A percentile compares a stretch with the other conserved stretches of the same genome.
Conservation (phyloP, 306 rosid species). For the Casuarina cunninghamiana region DNA sequence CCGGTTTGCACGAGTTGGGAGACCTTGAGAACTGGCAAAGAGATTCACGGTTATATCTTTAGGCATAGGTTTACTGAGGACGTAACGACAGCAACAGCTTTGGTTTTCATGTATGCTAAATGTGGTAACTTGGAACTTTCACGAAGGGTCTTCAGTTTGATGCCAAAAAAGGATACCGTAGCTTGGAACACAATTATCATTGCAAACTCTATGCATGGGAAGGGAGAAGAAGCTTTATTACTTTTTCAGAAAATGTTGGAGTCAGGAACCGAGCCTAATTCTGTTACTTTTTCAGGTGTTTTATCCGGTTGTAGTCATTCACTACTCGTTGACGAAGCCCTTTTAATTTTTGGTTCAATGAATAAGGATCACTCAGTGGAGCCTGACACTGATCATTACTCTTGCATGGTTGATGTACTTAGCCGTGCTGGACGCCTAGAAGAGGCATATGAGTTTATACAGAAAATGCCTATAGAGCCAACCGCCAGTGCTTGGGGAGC, state of each 20-base stretch:
- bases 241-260: conserved; percentile 44
- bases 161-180: conserved; percentile 42
- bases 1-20: conserved; percentile 55
- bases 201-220: conserved; percentile 56
- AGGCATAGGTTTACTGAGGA: conserved; percentile 43
- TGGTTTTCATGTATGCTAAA: conserved; percentile 52
- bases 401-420: conserved; percentile 52
- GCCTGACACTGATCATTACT: conserved; percentile 51
- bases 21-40: conserved; percentile 54
- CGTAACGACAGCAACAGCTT: conserved; percentile 41
- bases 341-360: conserved; percentile 46
- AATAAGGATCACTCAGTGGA: conserved; percentile 42
- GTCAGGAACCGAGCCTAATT: conserved; percentile 44
- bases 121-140: conserved; percentile 56
- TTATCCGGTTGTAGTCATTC: conserved; percentile 67
- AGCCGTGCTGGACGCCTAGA: conserved; percentile 52
- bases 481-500: conserved; percentile 60
- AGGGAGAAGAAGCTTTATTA: conserved; percentile 51
- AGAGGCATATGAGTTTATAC: conserved; percentile 50
- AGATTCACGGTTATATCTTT: conserved; percentile 48
- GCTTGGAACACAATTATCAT: conserved; percentile 66
- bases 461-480: conserved; percentile 56
- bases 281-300: conserved; percentile 53
- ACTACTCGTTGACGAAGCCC: conserved; percentile 46
- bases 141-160: conserved; percentile 37